Evolutionary conservation across 2,329 filamentous ascomycete genomes (phyloP).

Genomic region (Exophiala aquamarina): DNA sequence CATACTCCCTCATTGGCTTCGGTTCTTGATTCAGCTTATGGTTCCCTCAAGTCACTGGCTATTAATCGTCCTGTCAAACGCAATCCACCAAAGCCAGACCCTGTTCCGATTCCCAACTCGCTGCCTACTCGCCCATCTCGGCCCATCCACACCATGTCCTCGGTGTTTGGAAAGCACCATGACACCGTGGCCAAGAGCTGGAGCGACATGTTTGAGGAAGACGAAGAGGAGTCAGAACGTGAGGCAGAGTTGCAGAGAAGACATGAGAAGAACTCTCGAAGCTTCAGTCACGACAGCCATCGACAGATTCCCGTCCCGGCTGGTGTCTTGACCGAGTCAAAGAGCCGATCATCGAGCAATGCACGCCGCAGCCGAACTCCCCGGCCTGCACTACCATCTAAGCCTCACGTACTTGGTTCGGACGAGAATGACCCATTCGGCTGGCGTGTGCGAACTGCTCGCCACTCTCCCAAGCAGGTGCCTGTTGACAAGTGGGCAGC

Average conservation of each 20-base stretch:
- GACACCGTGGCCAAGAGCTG: conserved; percentile 94
- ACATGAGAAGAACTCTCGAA: conserved; percentile 66
- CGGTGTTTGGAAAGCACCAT: conserved; percentile 74
- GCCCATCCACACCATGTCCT: conserved; percentile 71
- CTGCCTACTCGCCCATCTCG: conserved; percentile 64
- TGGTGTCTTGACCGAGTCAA: conserved; percentile 54
- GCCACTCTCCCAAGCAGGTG: conserved; percentile 58
- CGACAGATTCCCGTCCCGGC: conserved; percentile 47
- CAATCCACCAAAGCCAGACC: conserved; percentile 53
- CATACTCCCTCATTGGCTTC: conserved; percentile 82
- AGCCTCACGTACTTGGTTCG: conserved; percentile 67
- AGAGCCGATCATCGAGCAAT: conserved; percentile 54
- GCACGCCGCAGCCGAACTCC: conserved; percentile 49
- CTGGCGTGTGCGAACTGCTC: conserved; percentile 45
- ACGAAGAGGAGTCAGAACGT: conserved; percentile 71
- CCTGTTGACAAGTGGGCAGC: conserved; percentile 82
- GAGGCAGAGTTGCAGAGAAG: conserved; percentile 62
- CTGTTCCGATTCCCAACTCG: conserved; percentile 76
- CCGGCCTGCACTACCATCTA: conserved; percentile 58
- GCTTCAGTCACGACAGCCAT: conserved; percentile 76
- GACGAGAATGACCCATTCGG: conserved; percentile 57
- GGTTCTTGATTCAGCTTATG: conserved; percentile 78
- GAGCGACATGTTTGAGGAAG: conserved; percentile 98
- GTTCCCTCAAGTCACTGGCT: conserved; percentile 75
- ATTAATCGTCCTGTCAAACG: conserved; percentile 38